Conservation (phyloP, 345 rosid species). For the Anastatica hierochuntica region DNA sequence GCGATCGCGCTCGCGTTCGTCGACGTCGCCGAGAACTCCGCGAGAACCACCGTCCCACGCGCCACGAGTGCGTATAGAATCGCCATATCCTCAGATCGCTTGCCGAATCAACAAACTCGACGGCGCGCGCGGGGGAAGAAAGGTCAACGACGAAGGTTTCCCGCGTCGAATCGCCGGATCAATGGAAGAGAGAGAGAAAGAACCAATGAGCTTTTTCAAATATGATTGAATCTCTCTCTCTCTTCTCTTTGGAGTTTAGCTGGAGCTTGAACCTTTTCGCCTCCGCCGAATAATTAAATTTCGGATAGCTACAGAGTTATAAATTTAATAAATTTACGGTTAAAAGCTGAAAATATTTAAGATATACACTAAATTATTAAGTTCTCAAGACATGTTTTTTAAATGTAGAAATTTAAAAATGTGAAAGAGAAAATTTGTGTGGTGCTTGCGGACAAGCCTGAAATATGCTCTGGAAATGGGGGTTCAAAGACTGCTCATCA, state of each 20-base stretch:
- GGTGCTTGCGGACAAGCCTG: no score
- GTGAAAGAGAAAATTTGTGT: no score
- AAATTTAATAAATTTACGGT: no score
- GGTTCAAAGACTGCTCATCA: no score
- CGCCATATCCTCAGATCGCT: conserved; percentile 45
- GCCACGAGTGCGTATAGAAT: conserved; percentile 86
- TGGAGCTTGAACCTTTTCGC: conserved; percentile 19
- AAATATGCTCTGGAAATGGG: no score
- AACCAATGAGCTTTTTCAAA: conserved; percentile 6
- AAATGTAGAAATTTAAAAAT: no score
- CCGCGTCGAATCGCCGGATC: conserved; percentile 21
- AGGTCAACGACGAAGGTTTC: conserved; percentile 24
- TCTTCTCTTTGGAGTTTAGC: conserved; percentile 21
- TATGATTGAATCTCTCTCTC: conserved; percentile 12
- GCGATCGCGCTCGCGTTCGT: conserved; percentile 83
- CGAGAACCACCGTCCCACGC: conserved; percentile 80
- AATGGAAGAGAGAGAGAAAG: conserved; percentile 10
- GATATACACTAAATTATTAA: no score
- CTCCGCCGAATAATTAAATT: neutral
- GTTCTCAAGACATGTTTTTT: no score
- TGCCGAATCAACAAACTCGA: neutral
- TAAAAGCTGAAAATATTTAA: no score
- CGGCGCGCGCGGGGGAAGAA: neutral
- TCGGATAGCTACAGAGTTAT: conserved; percentile 7
- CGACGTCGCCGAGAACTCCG: conserved; percentile 66